Conservation (phyloP, 768 basidiomycete species). For the Collybiopsis confluens region DNA sequence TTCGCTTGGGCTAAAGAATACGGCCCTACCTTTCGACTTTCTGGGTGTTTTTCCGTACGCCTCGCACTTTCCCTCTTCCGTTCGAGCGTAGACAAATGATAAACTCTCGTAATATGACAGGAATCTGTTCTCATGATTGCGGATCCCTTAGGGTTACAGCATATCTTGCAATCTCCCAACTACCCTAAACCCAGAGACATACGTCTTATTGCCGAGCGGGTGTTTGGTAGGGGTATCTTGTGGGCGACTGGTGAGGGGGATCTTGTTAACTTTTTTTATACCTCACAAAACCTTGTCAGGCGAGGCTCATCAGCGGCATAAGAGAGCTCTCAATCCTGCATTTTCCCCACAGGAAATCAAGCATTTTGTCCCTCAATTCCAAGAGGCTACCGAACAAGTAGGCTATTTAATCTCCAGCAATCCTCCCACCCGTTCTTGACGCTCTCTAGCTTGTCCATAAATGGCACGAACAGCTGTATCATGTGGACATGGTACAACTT, state of each 20-base stretch:
- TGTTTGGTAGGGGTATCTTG: slow-evolving; percentile 19
- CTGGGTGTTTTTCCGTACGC: neutral
- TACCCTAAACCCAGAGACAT: slow-evolving; percentile 20
- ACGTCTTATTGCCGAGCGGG: slow-evolving; percentile 12
- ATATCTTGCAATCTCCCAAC: slow-evolving; percentile 22
- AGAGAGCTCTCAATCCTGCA: slow-evolving; percentile 29
- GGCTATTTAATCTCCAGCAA: too few relatives aligned
- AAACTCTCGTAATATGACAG: neutral
- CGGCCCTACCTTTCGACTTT: neutral
- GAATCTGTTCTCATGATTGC: slow-evolving; percentile 1
- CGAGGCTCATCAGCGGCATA: slow-evolving; percentile 20
- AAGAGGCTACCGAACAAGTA: slow-evolving; percentile 19
- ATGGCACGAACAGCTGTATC: slow-evolving; percentile 5
- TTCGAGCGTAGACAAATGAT: too few relatives aligned
- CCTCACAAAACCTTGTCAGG: slow-evolving; percentile 1
- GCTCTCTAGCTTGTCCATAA: slow-evolving; percentile 20
- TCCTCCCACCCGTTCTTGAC: slow-evolving; percentile 13
- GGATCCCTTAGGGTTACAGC: slow-evolving; percentile 14
- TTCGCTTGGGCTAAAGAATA: neutral
- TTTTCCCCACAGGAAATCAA: slow-evolving; percentile 22
- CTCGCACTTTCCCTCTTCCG: too few relatives aligned
- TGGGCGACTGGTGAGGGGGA: slow-evolving; percentile 21
- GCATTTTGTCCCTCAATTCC: slow-evolving; percentile 22
- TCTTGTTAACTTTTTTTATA: too few relatives aligned
- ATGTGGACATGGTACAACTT: slow-evolving; percentile 8